Evolutionary conservation across 257 asterid species (phyloP).

Genomic region (Lycium barbarum): DNA sequence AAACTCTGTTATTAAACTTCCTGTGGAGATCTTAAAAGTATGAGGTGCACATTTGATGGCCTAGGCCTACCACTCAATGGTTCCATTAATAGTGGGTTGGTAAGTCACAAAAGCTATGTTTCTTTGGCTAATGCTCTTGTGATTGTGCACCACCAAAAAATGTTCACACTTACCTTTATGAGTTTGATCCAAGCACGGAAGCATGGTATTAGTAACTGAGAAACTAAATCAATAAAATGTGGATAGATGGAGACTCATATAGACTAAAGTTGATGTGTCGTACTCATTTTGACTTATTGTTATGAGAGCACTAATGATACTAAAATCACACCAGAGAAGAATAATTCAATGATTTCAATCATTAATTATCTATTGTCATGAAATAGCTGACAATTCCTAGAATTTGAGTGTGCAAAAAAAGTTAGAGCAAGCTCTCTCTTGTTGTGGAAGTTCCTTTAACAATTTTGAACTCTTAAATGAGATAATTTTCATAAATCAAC

Average conservation of each 20-base stretch:
- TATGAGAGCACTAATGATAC: neutral
- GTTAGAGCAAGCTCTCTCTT: too few species aligned
- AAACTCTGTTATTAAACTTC: neutral
- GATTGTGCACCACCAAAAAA: neutral
- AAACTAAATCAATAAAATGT: neutral
- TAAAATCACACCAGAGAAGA: too few species aligned
- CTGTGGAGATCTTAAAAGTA: neutral
- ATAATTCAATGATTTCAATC: too few species aligned
- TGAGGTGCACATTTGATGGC: neutral
- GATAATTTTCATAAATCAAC: too few species aligned
- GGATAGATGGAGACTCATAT: neutral
- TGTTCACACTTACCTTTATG: neutral
- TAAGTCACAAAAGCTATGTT: neutral
- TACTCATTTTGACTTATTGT: neutral
- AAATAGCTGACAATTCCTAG: too few species aligned
- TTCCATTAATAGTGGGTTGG: slow-evolving; percentile 9
- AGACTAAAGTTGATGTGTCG: neutral
- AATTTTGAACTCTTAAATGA: too few species aligned
- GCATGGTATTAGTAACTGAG: neutral
- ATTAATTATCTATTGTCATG: too few species aligned
- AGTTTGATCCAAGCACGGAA: neutral
- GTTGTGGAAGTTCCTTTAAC: too few species aligned
- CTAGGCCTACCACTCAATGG: neutral
- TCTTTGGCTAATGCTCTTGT: neutral
- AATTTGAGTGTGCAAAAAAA: too few species aligned